Evolutionary conservation across 768 basidiomycete species (phyloP).

Genomic region (Rhodotorula paludigena): DNA sequence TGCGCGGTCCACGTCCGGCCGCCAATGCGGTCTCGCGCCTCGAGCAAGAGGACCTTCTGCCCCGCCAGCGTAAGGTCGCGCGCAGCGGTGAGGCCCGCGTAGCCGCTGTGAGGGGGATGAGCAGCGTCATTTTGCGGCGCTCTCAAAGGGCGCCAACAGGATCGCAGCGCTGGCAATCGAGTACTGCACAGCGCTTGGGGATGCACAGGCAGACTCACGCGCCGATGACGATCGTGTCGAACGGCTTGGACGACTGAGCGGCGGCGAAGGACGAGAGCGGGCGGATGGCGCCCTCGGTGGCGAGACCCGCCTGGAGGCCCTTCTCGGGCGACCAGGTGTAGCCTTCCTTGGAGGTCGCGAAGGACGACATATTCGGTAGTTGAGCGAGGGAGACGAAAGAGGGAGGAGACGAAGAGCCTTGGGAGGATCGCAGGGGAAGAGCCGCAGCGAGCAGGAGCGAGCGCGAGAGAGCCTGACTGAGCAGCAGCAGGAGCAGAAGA

Average conservation of each 20-base stretch:
- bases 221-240: conserved; percentile 14
- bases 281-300: conserved; percentile 2
- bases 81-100: conserved; percentile 5
- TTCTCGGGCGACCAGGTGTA: not conserved
- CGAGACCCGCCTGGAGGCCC: not conserved
- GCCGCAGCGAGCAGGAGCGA: not conserved
- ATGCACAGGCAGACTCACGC: not conserved
- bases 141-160: not conserved
- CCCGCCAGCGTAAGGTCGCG: conserved; percentile 6
- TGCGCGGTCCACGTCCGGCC: conserved; percentile 15
- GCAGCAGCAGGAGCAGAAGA: not conserved
- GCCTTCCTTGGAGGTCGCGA: conserved; percentile 1
- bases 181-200: not conserved
- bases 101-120: not conserved
- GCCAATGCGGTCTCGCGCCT: conserved; percentile 19
- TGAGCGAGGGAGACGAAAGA: too few relatives aligned
- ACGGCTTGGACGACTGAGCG: not conserved
- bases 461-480: not conserved
- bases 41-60: conserved; percentile 7
- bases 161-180: not conserved
- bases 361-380: not conserved
- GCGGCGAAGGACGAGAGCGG: not conserved
- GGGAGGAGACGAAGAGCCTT: not conserved
- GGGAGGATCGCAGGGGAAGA: not conserved
- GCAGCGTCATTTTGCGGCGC: too few relatives aligned